Evolutionary conservation across 1,284 basidiomycete species (phyloP).

Genomic region (Macrocybe sp.): DNA sequence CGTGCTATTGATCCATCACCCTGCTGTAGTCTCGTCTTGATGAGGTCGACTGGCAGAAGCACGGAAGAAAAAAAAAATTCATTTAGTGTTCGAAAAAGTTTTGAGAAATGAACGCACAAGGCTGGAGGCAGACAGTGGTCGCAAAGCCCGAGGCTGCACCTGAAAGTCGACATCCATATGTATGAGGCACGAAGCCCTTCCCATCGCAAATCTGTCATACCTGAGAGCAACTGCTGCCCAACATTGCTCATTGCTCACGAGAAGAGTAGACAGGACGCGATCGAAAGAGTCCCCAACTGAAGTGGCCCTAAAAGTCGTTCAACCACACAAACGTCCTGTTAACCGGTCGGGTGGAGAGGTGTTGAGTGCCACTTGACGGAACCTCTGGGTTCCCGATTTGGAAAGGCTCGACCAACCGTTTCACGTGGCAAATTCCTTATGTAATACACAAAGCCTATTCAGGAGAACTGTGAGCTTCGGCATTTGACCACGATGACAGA

Average conservation of each 20-base stretch:
- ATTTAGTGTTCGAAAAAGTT: conserved; percentile 1
- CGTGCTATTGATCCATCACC: conserved; percentile 42
- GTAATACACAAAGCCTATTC: not conserved
- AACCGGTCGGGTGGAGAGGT: no score
- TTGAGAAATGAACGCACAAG: conserved; percentile 45
- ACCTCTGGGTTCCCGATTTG: no score
- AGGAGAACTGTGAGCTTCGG: not conserved
- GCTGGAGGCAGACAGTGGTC: conserved; percentile 72
- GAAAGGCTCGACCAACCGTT: not conserved
- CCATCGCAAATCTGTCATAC: conserved; percentile 27
- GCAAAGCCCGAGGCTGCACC: conserved; percentile 74
- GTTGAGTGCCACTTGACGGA: no score
- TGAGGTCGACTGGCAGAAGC: conserved; percentile 60
- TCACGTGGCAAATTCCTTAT: not conserved
- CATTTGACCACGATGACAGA: conserved; percentile 12
- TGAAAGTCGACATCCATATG: conserved; percentile 19
- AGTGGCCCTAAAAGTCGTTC: no score
- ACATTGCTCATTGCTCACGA: conserved; percentile 55
- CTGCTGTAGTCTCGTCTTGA: conserved; percentile 88
- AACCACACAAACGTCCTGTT: no score
- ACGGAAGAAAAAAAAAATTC: not conserved
- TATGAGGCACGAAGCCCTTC: not conserved
- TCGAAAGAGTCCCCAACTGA: not conserved
- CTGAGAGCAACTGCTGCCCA: conserved; percentile 68
- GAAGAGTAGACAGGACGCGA: not conserved